Evolutionary conservation across 2,329 filamentous ascomycete genomes (phyloP), one percentile per base, ranked within the genome.

Genomic region (Capronia coronata): DNA sequence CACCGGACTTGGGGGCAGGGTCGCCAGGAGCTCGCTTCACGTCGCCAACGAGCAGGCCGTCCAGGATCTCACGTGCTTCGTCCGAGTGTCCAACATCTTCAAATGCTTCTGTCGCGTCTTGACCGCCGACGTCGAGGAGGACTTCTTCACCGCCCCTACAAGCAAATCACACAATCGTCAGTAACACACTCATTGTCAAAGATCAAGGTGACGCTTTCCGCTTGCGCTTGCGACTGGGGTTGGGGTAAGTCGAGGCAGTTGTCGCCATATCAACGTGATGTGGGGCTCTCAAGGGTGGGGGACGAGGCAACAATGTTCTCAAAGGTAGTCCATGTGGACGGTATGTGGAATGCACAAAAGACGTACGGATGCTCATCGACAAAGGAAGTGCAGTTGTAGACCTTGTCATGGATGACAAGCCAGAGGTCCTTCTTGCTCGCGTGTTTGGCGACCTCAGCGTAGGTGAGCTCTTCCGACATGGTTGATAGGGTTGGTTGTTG

Each of bases 41-140:
- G 30, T 67, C 76, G 59, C 87, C 90, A 60, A 93, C 78, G 45
- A 82, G 71, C 59, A 94, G 75, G 64, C 81, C 80, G 25, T 85
- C 82, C 50, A 98, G 82, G 61, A 94, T 91, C 76, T 97, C 91
- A 61, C 93, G 85, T 61, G 93, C 93, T 78, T 98, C 93, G 71
- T 98, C 93, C 64, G 87, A 94, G 84, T 98, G 93, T 67, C 93
- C 93, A 65, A 98, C 93, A 72, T 98, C 93, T 76, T 98, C 93
- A 68, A 98, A 98, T 55, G 93, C 91, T 75, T 97, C 93, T 63
- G 91, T 95, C 64, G 87, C 86, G 71, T 98, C 93, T 75, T 95
- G 90, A 62, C 93, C 93, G 65, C 78, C 93, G 58, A 97, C 90
- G 62, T 98, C 93, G 62, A 98, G 84, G 57, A 98, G 76, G 62